Conservation (phyloP, 768 basidiomycete species). For the Tremella mesenterica region DNA sequence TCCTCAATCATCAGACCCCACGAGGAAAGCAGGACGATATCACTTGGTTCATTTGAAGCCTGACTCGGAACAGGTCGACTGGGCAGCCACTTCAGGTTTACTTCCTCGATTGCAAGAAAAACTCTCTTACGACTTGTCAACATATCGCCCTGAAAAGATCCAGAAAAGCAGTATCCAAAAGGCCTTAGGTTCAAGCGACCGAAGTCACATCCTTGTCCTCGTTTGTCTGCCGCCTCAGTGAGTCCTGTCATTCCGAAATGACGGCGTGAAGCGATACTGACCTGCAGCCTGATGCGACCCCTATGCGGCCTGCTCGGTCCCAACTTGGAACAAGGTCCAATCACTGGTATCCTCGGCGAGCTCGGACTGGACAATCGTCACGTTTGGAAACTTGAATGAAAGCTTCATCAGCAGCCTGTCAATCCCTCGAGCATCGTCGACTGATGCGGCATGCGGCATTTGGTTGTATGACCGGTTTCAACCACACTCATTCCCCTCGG, state of each 20-base stretch:
- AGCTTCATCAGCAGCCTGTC: not conserved
- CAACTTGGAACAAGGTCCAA: constrained; percentile 28
- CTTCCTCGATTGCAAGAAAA: constrained; percentile 17
- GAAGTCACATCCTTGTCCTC: constrained; percentile 19
- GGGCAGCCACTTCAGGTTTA: constrained; percentile 5
- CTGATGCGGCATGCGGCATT: too few relatives aligned
- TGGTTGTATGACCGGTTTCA: too few relatives aligned
- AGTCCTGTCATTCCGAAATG: constrained; percentile 3
- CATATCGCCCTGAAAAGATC: constrained; percentile 11
- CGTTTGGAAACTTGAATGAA: constrained; percentile 34
- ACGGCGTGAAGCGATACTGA: not conserved
- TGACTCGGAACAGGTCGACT: constrained; percentile 14
- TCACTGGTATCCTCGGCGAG: constrained; percentile 31
- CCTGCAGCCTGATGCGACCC: constrained; percentile 25
- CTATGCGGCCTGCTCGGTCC: constrained; percentile 26
- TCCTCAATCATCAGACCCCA: constrained; percentile 3
- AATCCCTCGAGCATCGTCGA: too few relatives aligned
- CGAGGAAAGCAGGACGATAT: not conserved
- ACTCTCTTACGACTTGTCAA: constrained; percentile 6
- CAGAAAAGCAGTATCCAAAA: not conserved
- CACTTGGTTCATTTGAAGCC: constrained; percentile 32
- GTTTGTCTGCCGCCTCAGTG: constrained; percentile 35
- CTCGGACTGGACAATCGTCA: constrained; percentile 21
- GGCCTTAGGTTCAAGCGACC: constrained; percentile 1
- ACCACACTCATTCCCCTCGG: too few relatives aligned